Evolutionary conservation across 129 eudicot genomes (phyloP), one percentile per base, ranked within the genome.

Genomic region (Artemisia argyi): DNA sequence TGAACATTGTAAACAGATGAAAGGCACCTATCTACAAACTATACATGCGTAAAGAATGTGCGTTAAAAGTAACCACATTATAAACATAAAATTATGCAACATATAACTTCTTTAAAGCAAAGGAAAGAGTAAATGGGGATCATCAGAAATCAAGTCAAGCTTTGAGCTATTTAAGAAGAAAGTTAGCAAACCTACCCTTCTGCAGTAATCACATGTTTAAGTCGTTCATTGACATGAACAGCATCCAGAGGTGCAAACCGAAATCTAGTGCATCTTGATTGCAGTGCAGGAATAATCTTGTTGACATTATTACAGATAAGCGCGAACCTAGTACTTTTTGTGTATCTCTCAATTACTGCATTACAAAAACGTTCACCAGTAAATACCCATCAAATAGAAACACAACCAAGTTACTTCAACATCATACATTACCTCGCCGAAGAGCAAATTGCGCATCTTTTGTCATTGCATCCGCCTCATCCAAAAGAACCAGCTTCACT

Each of bases 371-470:
- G 39, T 68, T 58, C 13, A 63, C 10, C 13, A 65, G 51, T 78
- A 51, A 78, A 72, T 2, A 59, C 12, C 54, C 54, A 12, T 20
- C 39, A 44, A 4, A 63, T 18, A 22, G 11, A 77, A 46, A 28
- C 47, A 63, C 26, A 44, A 55, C 14, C 1, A 2, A 63, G 61
- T 71, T 78, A 46, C 44, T 28, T 13, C 42, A 60, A 24, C 26
- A 42, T 11, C 17, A 8, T 12, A 30, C 20, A 46, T 81, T 83
- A 88, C 99, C 99, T 83, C 99, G 85, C 39, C 95, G 97, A 22
- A 94, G 90, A 81, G 99, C 99, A 83, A 94, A 94, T 64, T 94
- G 99, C 49, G 97, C 99, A 81, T 94, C 99, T 82, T 94, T 94
- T 39, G 99, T 94, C 99, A 94, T 94, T 68, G 99, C 99, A 83